Percentiles rank a stretch among this genome's conserved stretches.
phyloP scores from a whole-genome alignment of 148 eudicot genomes.

The Cornus suecica region DNA sequence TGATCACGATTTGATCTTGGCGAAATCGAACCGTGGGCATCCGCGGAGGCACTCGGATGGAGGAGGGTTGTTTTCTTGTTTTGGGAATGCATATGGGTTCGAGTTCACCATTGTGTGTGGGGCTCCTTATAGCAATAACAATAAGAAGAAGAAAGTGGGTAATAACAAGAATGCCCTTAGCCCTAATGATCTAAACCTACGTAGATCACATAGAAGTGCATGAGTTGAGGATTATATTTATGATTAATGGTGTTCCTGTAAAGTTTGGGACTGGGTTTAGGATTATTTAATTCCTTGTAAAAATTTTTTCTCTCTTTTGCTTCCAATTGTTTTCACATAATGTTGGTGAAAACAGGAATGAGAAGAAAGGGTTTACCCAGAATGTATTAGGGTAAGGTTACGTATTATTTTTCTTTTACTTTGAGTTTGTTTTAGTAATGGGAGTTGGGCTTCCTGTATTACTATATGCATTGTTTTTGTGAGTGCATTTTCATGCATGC shows the following conservation, averaged over 20 bases:
- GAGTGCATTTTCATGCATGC: not conserved
- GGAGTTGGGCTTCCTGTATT: not conserved
- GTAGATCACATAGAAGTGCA: not conserved
- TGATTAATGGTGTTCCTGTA: not conserved
- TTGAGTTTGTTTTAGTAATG: not conserved
- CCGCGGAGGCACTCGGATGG: constrained; percentile 27
- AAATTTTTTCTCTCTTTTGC: no score
- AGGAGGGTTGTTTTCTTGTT: constrained; percentile 30
- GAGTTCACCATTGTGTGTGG: constrained; percentile 37
- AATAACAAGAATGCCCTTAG: not conserved
- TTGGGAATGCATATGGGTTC: constrained; percentile 27
- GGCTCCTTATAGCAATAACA: not conserved
- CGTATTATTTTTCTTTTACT: no score
- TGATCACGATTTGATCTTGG: not conserved
- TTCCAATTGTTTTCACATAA: not conserved
- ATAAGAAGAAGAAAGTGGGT: not conserved
- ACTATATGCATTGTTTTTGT: no score
- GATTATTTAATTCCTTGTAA: no score
- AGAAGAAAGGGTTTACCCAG: not conserved
- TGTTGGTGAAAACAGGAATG: not conserved
- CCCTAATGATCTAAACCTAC: constrained; percentile 7
- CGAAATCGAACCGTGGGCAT: not conserved
- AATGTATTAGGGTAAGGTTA: not conserved
- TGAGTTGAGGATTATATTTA: not conserved
- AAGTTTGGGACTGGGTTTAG: not conserved